Percentiles rank a stretch among this genome's conserved stretches.
Evolutionary conservation across 2,329 filamentous ascomycete species (phyloP).

Genomic region (Aspergillus amoenus): DNA sequence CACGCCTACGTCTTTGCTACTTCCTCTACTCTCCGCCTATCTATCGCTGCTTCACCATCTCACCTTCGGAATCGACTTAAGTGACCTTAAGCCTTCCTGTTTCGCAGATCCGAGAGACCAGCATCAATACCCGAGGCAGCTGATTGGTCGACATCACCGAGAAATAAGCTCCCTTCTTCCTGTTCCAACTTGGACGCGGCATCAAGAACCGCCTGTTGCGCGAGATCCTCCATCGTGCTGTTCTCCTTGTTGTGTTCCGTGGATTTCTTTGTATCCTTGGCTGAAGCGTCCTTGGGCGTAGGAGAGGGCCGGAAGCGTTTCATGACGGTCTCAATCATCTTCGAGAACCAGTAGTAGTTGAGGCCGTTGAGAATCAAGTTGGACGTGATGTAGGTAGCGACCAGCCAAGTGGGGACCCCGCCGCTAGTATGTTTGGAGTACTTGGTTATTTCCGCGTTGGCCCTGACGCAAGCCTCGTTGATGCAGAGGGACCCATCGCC

Average conservation of each 20-base stretch:
- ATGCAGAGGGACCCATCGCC: slow-evolving; percentile 38
- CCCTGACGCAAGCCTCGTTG: slow-evolving; percentile 39
- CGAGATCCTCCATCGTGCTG: slow-evolving; percentile 23
- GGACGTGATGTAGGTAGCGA: slow-evolving; percentile 55
- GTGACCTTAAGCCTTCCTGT: slow-evolving; percentile 21
- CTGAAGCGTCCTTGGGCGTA: slow-evolving; percentile 14
- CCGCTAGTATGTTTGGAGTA: slow-evolving; percentile 43
- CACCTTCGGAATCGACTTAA: neutral
- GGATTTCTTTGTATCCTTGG: slow-evolving; percentile 20
- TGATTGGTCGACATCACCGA: slow-evolving; percentile 23
- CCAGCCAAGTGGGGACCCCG: slow-evolving; percentile 58
- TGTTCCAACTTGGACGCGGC: slow-evolving; percentile 30
- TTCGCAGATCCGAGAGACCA: slow-evolving; percentile 85
- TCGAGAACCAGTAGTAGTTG: slow-evolving; percentile 67
- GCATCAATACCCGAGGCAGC: slow-evolving; percentile 49
- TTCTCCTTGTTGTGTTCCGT: slow-evolving; percentile 13
- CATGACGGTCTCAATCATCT: slow-evolving; percentile 65
- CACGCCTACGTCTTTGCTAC: neutral
- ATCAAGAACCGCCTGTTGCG: slow-evolving; percentile 37
- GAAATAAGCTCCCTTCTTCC: slow-evolving; percentile 30
- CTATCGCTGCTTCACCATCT: neutral
- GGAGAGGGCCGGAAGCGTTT: slow-evolving; percentile 56
- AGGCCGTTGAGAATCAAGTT: slow-evolving; percentile 62
- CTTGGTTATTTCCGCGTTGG: slow-evolving; percentile 49
- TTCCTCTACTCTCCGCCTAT: neutral